These are phyloP conservation scores for Bretziella fagacearum DNA, from an alignment of 2,329 filamentous ascomycete species.

Conservation along the genomic window DNA sequence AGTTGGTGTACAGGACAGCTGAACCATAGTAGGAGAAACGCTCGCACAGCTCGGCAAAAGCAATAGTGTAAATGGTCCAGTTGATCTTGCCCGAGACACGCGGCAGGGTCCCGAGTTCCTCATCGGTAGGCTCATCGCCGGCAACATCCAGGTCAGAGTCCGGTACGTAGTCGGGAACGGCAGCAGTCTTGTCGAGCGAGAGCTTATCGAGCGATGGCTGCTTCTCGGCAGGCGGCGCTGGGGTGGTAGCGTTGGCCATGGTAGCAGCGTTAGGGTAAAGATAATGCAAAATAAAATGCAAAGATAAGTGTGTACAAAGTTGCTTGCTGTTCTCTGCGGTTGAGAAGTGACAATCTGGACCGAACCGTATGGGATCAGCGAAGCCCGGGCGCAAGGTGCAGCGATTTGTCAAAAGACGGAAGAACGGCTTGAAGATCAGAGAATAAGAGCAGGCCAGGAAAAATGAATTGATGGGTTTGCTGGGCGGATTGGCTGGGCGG, in stretches of 20 bases:
- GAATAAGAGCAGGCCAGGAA: not conserved
- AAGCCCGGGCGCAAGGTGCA: not conserved
- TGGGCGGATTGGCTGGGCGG: no score
- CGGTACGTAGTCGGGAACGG: conserved; percentile 16
- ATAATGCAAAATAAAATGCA: not conserved
- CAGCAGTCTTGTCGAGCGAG: conserved; percentile 15
- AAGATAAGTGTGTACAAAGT: not conserved
- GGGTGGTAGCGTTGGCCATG: conserved; percentile 4
- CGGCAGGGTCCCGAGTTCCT: conserved; percentile 43
- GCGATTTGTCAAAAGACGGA: not conserved
- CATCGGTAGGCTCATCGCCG: conserved; percentile 37
- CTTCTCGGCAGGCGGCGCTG: not conserved
- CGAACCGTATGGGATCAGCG: no score
- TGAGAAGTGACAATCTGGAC: no score
- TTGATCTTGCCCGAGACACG: conserved; percentile 48
- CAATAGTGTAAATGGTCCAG: conserved; percentile 50
- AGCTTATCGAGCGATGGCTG: conserved; percentile 1
- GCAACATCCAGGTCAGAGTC: conserved; percentile 19
- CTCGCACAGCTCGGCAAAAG: conserved; percentile 58
- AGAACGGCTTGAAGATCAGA: not conserved
- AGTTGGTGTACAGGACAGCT: conserved; percentile 51
- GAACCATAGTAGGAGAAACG: conserved; percentile 65
- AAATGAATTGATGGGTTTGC: not conserved
- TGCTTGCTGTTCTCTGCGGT: no score
- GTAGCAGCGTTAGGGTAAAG: not conserved